Conservation (phyloP, 2,329 filamentous ascomycete genomes). For the Cytospora mali region DNA sequence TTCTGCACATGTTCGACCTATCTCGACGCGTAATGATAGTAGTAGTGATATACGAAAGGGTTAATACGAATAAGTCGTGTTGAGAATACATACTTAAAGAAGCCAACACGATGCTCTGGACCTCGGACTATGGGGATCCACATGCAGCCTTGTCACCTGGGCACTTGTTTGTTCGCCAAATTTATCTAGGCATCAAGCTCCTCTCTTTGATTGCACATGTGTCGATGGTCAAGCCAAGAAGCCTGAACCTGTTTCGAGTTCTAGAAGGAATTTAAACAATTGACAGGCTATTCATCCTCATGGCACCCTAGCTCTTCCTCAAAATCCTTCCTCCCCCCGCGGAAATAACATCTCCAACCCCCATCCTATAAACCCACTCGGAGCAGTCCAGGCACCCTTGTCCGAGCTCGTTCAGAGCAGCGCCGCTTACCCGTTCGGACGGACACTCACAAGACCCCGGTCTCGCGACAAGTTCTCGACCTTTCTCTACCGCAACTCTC, state of each 20-base stretch:
- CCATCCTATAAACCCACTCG: too few relatives aligned
- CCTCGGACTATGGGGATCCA: neutral
- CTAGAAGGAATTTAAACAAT: too few relatives aligned
- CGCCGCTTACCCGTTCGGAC: slow-evolving; percentile 21
- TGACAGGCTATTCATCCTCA: too few relatives aligned
- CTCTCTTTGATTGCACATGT: too few relatives aligned
- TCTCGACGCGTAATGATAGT: neutral
- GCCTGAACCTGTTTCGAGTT: too few relatives aligned
- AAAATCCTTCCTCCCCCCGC: too few relatives aligned
- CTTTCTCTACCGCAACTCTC: slow-evolving; percentile 8
- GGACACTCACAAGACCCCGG: neutral
- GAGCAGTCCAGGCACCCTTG: slow-evolving; percentile 8
- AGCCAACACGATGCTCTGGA: neutral
- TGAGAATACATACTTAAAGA: too few relatives aligned
- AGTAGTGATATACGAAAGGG: neutral
- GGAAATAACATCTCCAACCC: too few relatives aligned
- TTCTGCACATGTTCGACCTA: neutral
- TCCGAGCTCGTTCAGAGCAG: slow-evolving; percentile 17
- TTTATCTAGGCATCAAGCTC: too few relatives aligned
- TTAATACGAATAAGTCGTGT: neutral
- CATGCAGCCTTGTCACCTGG: neutral
- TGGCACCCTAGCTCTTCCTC: too few relatives aligned
- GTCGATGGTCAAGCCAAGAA: too few relatives aligned
- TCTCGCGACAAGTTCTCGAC: neutral
- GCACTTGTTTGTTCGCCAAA: too few relatives aligned